phyloP scores from a whole-genome alignment of 441 rosid species.

The Erysimum cheiri region DNA sequence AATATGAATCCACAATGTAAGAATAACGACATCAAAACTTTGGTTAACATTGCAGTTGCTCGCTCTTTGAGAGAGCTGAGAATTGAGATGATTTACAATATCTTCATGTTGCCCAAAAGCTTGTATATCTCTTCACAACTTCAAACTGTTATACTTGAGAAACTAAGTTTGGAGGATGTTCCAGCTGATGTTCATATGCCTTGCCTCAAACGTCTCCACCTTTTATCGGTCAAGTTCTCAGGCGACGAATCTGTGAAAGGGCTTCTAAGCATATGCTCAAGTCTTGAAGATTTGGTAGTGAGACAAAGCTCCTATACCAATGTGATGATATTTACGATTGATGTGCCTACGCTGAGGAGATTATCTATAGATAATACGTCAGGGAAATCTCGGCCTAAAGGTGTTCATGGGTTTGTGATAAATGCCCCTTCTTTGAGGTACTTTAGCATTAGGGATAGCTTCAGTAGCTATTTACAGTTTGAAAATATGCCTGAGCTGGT shows the following conservation, averaged over 20 bases:
- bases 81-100: not conserved
- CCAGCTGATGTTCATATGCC: not conserved
- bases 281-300: slow-evolving; percentile 34
- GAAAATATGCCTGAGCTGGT: slow-evolving; percentile 30
- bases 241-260: not conserved
- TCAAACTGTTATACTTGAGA: slow-evolving; percentile 9
- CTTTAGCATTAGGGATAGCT: slow-evolving; percentile 13
- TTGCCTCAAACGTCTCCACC: slow-evolving; percentile 19
- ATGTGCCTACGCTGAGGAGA: slow-evolving; percentile 21
- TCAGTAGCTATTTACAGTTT: slow-evolving; percentile 17
- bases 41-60: not conserved
- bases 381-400: slow-evolving; percentile 11
- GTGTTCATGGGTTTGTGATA: slow-evolving; percentile 33
- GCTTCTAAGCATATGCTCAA: slow-evolving; percentile 1
- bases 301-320: not conserved
- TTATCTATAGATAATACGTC: slow-evolving; percentile 2
- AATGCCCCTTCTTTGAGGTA: slow-evolving; percentile 28
- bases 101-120: not conserved
- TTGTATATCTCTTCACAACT: not conserved
- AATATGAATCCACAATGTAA: not conserved
- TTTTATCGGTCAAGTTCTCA: slow-evolving; percentile 10
- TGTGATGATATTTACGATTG: slow-evolving; percentile 1
- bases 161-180: slow-evolving; percentile 2
- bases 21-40: too few relatives aligned
- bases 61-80: slow-evolving; percentile 6